phyloP scores from a whole-genome alignment of 192 early-diverging fungal species.

The Podila epicladia region DNA sequence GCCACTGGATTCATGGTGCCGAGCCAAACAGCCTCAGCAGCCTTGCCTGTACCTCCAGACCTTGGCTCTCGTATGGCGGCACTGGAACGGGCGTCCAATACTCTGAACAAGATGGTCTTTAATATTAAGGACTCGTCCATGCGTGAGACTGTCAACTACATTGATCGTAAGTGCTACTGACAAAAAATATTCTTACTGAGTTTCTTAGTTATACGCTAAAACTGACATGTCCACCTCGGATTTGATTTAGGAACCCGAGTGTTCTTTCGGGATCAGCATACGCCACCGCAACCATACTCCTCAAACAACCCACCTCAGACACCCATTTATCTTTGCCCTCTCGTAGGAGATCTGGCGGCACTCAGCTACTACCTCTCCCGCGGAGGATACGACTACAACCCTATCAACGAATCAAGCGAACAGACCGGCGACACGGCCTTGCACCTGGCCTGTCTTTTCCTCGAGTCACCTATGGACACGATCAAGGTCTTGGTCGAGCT shows the following conservation, averaged over 20 bases:
- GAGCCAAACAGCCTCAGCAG: slow-evolving; percentile 24
- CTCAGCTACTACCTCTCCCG: slow-evolving; percentile 28
- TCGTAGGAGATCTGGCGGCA: slow-evolving; percentile 35
- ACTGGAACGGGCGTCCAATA: slow-evolving; percentile 38
- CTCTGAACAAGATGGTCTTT: slow-evolving; percentile 45
- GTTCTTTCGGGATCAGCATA: slow-evolving; percentile 18
- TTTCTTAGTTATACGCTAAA: neutral
- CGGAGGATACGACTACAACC: slow-evolving; percentile 18
- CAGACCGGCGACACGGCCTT: slow-evolving; percentile 39
- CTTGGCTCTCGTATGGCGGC: slow-evolving; percentile 31
- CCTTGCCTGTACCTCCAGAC: slow-evolving; percentile 38
- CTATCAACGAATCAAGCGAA: slow-evolving; percentile 45
- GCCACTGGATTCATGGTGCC: slow-evolving; percentile 33
- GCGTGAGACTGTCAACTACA: slow-evolving; percentile 39
- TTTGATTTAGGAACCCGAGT: slow-evolving; percentile 18
- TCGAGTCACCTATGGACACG: slow-evolving; percentile 41
- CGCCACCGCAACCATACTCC: slow-evolving; percentile 19
- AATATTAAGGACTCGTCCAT: slow-evolving; percentile 34
- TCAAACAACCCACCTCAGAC: slow-evolving; percentile 23
- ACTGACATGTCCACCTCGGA: neutral
- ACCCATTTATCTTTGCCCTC: slow-evolving; percentile 39
- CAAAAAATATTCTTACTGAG: neutral
- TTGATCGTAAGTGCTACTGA: slow-evolving; percentile 29
- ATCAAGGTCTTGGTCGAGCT: slow-evolving; percentile 49
- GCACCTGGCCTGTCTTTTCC: slow-evolving; percentile 37